Base-by-base conservation (phyloP, 305 asterid species). In the Plantago coronopus region DNA sequence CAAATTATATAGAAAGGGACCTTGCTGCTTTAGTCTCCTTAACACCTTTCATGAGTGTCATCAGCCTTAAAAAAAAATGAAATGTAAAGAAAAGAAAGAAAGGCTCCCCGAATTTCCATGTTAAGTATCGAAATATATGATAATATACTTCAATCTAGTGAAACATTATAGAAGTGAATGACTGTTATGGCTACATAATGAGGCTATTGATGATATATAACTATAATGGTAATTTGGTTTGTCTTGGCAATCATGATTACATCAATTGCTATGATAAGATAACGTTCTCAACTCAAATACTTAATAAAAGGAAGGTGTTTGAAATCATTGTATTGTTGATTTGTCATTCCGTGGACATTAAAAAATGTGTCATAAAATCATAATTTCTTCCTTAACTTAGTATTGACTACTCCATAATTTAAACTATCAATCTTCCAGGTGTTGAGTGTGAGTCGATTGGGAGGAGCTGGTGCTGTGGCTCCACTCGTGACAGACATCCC, bases 361-460 rank as follows among this genome's bases (percentile, higher is more conserved):
- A 23, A 53, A 53, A 48, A 62, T 59, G 46, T 17, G 62, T 48
- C 73, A 23, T 16, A 40, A 57, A 18, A 34, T 55, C 21, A 21
- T 25, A 38, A 43, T 44, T 54, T 55, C 29, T 64, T 29, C 31
- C 57, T 29, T 62, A 48, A 45, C 42, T 57, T 69, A 53, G 56
- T 57, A 27, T 59, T 64, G 23, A 37, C 23, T 23, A 57, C 37
- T 46, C 63, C 59, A 31, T 58, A 54, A 21, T 58, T 66, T 49
- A 47, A 65, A 43, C 45, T 22, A 48, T 68, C 37, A 29, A 40
- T 17, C 22, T 68, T 81, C 61, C 85, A 94, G 99, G 97, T 94
- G 60, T 79, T 94, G 83, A 94, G 99, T 81, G 87, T 94, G 94
- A 94, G 99, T 73, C 83, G 99, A 86, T 67, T 89, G 73, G 99